These are phyloP conservation scores for Aspergillus sergii DNA, from an alignment of 2,329 filamentous ascomycete species.

Conservation along the genomic window DNA sequence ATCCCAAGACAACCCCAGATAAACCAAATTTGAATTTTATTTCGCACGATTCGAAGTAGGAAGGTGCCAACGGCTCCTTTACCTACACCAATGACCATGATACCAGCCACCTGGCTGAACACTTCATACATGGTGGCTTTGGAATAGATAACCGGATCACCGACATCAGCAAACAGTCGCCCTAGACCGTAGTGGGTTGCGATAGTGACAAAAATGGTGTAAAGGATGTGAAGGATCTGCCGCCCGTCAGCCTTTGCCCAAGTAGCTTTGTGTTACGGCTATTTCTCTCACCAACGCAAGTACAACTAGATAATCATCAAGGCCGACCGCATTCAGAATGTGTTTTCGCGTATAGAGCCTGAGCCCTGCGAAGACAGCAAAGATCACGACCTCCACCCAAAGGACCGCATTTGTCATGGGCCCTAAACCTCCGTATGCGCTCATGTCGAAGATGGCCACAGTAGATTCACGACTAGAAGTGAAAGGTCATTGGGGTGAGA, in stretches of 20 bases:
- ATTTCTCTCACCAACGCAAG: not conserved
- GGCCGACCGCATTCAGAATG: not conserved
- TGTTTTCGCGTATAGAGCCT: slow-evolving; percentile 1
- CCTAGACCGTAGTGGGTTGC: not conserved
- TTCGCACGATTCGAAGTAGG: slow-evolving; percentile 15
- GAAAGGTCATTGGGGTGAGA: not conserved
- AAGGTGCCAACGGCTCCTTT: slow-evolving; percentile 24
- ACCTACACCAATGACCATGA: slow-evolving; percentile 27
- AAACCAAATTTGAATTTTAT: not conserved
- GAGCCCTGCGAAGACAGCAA: slow-evolving; percentile 22
- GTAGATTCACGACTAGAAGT: not conserved
- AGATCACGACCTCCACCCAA: slow-evolving; percentile 21
- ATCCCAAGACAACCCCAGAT: not conserved
- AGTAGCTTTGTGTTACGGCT: not conserved
- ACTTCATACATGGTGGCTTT: slow-evolving; percentile 27
- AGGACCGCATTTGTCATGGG: slow-evolving; percentile 28
- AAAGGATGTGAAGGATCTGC: not conserved
- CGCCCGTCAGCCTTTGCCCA: not conserved
- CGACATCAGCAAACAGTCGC: slow-evolving; percentile 15
- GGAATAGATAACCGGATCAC: slow-evolving; percentile 20
- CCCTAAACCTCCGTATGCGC: slow-evolving; percentile 23
- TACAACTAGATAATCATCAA: not conserved
- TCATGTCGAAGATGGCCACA: slow-evolving; percentile 13
- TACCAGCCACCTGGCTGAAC: slow-evolving; percentile 25
- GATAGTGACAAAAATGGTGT: not conserved